phyloP scores from a whole-genome alignment of 2,329 filamentous ascomycete species.

The Knoxdaviesia capensis region DNA sequence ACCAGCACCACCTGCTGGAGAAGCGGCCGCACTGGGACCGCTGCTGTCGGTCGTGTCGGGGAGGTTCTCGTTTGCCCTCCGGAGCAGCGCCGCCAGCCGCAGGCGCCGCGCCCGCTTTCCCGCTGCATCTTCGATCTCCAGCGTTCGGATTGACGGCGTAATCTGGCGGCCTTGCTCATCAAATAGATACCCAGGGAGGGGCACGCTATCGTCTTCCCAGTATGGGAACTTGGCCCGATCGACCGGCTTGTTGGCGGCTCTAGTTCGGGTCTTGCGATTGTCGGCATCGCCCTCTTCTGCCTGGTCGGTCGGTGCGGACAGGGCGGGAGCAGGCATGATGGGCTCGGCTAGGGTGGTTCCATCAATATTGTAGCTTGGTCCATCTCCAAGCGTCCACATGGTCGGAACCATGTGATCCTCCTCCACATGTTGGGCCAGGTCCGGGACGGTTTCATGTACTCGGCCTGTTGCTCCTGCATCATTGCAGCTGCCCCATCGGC shows the following conservation, averaged over 20 bases:
- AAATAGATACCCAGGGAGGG: conserved; percentile 28
- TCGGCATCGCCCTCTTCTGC: conserved; percentile 1
- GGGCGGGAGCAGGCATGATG: too few species aligned
- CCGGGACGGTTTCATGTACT: conserved; percentile 6
- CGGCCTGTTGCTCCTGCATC: neutral
- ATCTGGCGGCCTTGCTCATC: conserved; percentile 32
- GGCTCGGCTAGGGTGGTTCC: neutral
- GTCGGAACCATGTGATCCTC: conserved; percentile 29
- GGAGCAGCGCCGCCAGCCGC: conserved; percentile 21
- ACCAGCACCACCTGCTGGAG: too few species aligned
- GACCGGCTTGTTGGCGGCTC: too few species aligned
- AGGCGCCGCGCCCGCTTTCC: conserved; percentile 23
- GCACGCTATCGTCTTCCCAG: conserved; percentile 7
- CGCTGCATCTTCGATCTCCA: conserved; percentile 26
- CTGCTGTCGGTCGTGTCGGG: conserved; percentile 8
- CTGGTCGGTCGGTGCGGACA: too few species aligned
- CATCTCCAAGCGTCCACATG: conserved; percentile 40
- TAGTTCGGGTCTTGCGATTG: conserved; percentile 1
- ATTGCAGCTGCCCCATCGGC: conserved; percentile 14
- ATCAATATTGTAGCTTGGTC: conserved; percentile 21
- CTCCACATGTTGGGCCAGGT: conserved; percentile 31
- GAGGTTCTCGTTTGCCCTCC: conserved; percentile 24
- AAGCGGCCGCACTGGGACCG: too few species aligned
- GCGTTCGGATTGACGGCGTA: conserved; percentile 33
- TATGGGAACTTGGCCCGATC: neutral